phyloP scores from a whole-genome alignment of 2,329 filamentous ascomycete genomes.

The Purpureocillium lavendulum region DNA sequence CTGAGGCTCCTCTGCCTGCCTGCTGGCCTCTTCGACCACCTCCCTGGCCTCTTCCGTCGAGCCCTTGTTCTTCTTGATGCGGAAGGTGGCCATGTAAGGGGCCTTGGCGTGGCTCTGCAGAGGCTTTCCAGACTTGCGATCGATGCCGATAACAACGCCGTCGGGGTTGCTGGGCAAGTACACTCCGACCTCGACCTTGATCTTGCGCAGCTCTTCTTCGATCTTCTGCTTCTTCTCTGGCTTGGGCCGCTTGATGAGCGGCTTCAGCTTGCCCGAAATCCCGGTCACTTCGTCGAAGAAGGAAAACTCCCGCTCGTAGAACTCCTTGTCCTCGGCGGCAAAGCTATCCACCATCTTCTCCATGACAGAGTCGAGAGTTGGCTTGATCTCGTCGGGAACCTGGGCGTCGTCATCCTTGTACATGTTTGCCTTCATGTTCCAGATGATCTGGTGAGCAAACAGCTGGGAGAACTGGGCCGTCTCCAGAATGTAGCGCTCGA shows the following conservation, averaged over 20 bases:
- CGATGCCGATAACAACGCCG: conserved; percentile 93
- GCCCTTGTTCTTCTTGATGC: conserved; percentile 73
- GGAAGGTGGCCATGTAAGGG: conserved; percentile 98
- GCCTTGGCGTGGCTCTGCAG: conserved; percentile 97
- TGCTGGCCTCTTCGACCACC: conserved; percentile 38
- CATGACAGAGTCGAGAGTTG: conserved; percentile 86
- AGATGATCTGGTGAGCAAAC: conserved; percentile 98
- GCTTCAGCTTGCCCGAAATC: conserved; percentile 92
- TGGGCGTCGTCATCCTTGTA: conserved; percentile 94
- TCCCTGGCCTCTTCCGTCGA: conserved; percentile 44
- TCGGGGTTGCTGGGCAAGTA: conserved; percentile 97
- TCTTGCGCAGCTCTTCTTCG: conserved; percentile 94
- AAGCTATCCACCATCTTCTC: conserved; percentile 76
- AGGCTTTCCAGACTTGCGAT: conserved; percentile 95
- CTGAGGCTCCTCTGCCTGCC: conserved; percentile 19
- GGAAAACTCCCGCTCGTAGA: conserved; percentile 91
- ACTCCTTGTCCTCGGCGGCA: conserved; percentile 65
- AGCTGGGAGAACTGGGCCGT: conserved; percentile 96
- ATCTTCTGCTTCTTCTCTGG: conserved; percentile 99
- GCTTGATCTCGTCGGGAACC: conserved; percentile 86
- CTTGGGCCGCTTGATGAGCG: conserved; percentile 84
- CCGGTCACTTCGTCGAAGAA: conserved; percentile 97
- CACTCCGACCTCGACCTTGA: conserved; percentile 92
- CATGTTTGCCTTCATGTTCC: conserved; percentile 99
- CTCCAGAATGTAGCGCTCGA: conserved; percentile 93